Conservation (phyloP, 2,329 filamentous ascomycete genomes). For the Botryosphaeria dothidea region DNA sequence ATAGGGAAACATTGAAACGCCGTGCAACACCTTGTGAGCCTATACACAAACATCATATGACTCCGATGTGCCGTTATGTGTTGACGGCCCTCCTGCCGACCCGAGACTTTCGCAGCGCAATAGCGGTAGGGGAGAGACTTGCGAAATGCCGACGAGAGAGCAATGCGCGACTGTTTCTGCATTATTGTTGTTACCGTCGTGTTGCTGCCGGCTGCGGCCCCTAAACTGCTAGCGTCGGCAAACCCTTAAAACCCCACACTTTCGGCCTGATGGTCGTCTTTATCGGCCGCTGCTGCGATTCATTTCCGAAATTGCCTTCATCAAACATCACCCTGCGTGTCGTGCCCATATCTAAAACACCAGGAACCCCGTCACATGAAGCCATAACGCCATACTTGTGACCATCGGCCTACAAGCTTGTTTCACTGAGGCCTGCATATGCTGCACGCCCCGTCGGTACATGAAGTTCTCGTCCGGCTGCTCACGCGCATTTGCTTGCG, state of each 20-base stretch:
- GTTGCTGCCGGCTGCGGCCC: background rate
- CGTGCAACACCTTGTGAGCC: background rate
- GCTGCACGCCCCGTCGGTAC: background rate
- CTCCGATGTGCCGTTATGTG: background rate
- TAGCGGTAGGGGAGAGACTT: background rate
- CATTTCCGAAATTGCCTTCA: slow-evolving; percentile 14
- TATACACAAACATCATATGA: background rate
- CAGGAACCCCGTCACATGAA: background rate
- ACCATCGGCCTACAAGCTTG: background rate
- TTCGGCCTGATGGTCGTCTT: background rate
- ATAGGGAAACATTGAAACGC: background rate
- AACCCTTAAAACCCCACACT: slow-evolving; percentile 3
- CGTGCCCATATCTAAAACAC: slow-evolving; percentile 10
- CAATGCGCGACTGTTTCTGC: background rate
- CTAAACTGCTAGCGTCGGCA: background rate
- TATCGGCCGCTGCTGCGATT: background rate
- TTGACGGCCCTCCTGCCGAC: too few relatives aligned
- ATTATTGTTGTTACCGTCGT: background rate
- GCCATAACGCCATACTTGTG: background rate
- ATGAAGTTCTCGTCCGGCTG: background rate
- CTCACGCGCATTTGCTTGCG: background rate
- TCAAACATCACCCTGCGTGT: slow-evolving; percentile 10
- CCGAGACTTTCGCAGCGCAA: background rate
- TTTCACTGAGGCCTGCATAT: background rate
- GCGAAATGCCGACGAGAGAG: background rate